Evolutionary conservation across 768 basidiomycete genomes (phyloP).

Genomic region (Tylopilus subfusipes): DNA sequence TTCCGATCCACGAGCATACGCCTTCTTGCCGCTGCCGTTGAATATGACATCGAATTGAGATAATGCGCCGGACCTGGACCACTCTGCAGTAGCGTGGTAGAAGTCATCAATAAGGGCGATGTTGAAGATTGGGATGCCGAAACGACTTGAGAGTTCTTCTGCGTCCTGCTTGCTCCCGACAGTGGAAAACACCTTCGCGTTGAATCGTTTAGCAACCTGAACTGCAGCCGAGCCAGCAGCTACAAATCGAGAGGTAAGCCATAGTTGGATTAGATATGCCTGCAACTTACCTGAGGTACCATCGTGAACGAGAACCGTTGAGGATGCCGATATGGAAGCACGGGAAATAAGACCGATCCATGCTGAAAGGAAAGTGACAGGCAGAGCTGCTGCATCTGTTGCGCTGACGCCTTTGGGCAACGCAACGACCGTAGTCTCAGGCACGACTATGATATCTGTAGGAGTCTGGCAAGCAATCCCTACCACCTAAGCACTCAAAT

Average conservation of each 20-base stretch:
- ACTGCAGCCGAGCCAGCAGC: slow-evolving; percentile 25
- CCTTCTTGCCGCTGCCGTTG: slow-evolving; percentile 17
- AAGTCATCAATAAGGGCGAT: slow-evolving; percentile 14
- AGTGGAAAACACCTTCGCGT: slow-evolving; percentile 20
- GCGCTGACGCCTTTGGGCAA: slow-evolving; percentile 14
- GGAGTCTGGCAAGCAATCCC: slow-evolving; percentile 17
- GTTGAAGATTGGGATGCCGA: slow-evolving; percentile 9
- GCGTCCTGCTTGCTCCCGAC: slow-evolving; percentile 18
- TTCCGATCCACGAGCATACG: slow-evolving; percentile 17
- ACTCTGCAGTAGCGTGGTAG: not conserved
- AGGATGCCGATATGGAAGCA: slow-evolving; percentile 18
- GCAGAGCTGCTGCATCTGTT: slow-evolving; percentile 21
- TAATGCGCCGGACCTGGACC: slow-evolving; percentile 14
- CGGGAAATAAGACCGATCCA: slow-evolving; percentile 27
- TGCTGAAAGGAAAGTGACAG: slow-evolving; percentile 22
- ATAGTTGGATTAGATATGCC: not conserved
- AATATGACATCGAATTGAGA: slow-evolving; percentile 25
- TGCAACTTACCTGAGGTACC: slow-evolving; percentile 22
- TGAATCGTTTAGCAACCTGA: slow-evolving; percentile 24
- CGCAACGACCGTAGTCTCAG: slow-evolving; percentile 7
- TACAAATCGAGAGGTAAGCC: slow-evolving; percentile 3
- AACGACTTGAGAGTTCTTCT: slow-evolving; percentile 8
- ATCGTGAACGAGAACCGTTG: slow-evolving; percentile 26
- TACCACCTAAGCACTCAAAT: slow-evolving; percentile 9
- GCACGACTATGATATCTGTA: slow-evolving; percentile 15